phyloP scores from a whole-genome alignment of 1,139 yeast species.

The Scheffersomyces cryptocercus region DNA sequence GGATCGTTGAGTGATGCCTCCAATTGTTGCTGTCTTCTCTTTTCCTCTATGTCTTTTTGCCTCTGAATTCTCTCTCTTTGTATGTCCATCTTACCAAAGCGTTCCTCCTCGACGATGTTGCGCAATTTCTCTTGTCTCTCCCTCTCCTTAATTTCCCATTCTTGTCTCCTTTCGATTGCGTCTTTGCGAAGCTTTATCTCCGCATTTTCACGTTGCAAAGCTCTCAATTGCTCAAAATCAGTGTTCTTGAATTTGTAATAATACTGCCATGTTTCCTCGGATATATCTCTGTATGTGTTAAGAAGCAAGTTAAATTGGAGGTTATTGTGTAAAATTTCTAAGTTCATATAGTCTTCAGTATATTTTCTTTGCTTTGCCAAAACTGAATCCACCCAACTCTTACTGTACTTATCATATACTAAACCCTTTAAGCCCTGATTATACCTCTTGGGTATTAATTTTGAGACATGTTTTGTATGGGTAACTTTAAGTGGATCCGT shows the following conservation, averaged over 20 bases:
- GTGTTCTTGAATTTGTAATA: conserved; percentile 40
- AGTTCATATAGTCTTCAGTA: conserved; percentile 39
- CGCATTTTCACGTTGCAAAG: conserved; percentile 16
- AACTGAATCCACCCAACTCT: conserved; percentile 31
- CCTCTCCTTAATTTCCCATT: conserved; percentile 20
- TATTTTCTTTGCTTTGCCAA: conserved; percentile 31
- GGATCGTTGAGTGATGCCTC: conserved; percentile 23
- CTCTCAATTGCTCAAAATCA: conserved; percentile 41
- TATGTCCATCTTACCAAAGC: conserved; percentile 5
- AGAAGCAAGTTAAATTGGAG: conserved; percentile 43
- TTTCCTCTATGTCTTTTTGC: conserved; percentile 12
- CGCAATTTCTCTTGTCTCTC: conserved; percentile 20
- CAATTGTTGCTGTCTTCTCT: conserved; percentile 12
- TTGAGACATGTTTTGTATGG: conserved; percentile 11
- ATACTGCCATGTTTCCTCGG: conserved; percentile 41
- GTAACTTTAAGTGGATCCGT: conserved; percentile 15
- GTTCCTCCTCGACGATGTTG: not conserved
- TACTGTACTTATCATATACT: conserved; percentile 35
- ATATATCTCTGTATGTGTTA: conserved; percentile 43
- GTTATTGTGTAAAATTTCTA: conserved; percentile 48
- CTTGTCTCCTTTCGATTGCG: conserved; percentile 14
- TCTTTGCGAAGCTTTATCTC: conserved; percentile 12
- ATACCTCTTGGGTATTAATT: conserved; percentile 16
- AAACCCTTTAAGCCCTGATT: conserved; percentile 37
- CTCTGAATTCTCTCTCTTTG: conserved; percentile 12